These are phyloP conservation scores for Apiotrichum siamense DNA, from an alignment of 1,284 basidiomycete species.

Conservation along the genomic window DNA sequence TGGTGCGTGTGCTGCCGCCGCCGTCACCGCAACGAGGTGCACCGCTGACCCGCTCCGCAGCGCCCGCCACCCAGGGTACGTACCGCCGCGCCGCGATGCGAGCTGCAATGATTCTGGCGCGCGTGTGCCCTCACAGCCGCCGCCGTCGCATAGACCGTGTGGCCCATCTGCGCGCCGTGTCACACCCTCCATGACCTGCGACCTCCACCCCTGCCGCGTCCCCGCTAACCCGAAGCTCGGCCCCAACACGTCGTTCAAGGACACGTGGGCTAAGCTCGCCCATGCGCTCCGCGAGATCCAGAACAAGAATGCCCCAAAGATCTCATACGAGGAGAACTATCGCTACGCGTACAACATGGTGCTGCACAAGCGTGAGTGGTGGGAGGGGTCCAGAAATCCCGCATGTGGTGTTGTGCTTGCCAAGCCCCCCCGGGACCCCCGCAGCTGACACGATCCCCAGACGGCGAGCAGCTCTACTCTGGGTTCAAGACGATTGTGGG, in stretches of 20 bases:
- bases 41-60: constrained; percentile 22
- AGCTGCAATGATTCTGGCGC: not conserved
- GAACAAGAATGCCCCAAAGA: constrained; percentile 82
- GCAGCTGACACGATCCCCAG: constrained; percentile 16
- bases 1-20: constrained; percentile 24
- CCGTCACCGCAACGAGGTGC: no score
- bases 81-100: not conserved
- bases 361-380: constrained; percentile 58
- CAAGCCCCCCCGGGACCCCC: not conserved
- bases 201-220: not conserved
- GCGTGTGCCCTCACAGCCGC: no score
- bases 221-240: constrained; percentile 25
- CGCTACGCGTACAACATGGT: constrained; percentile 93
- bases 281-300: constrained; percentile 89
- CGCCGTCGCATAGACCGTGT: no score
- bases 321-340: constrained; percentile 97
- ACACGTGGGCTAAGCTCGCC: constrained; percentile 44
- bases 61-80: constrained; percentile 40
- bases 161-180: no score
- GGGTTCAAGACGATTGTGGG: constrained; percentile 74
- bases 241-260: constrained; percentile 42
- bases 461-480: constrained; percentile 78
- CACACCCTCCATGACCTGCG: not conserved
- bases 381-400: no score
- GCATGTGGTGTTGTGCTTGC: not conserved